Evolutionary conservation across 805 yeast genomes (phyloP), one percentile per base, ranked within the genome.

Genomic region (Candida chauliodis): DNA sequence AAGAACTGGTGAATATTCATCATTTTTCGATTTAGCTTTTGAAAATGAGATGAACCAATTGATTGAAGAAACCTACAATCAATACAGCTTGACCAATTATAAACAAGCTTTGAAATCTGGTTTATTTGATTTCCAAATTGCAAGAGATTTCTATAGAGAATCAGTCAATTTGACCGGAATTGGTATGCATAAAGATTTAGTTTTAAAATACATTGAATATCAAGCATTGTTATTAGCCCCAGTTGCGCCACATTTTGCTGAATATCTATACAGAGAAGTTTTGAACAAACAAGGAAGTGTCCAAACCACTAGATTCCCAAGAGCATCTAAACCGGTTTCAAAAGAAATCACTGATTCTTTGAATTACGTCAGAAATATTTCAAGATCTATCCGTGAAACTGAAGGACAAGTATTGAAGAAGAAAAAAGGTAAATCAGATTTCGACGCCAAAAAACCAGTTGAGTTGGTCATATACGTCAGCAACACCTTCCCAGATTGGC

Each of bases 101-200:
- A 91, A 93, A 70, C 77, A 78, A 45, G 99, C 95, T 28, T 76
- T 93, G 61, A 91, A 91, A 69, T 73, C 73, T 38, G 97, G 96
- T 50, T 75, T 93, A 52, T 93, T 91, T 52, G 99, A 93, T 61
- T 84, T 81, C 76, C 98, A 90, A 69, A 78, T 89, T 40, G 81
- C 97, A 23, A 84, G 99, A 71, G 99, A 93, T 66, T 90, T 83
- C 70, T 93, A 93, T 72, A 82, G 99, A 69, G 99, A 93, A 51
- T 73, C 81, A 8, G 71, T 77, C 38, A 36, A 37, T 19, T 64
- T 77, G 19, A 63, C 73, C 23, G 53, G 38, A 19, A 61, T 64
- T 17, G 78, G 76, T 28, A 87, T 93, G 95, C 95, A 87, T 70
- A 76, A 71, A 50, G 95, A 86, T 53, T 74, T 93, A 47, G 82